A percentile compares a stretch with the other conserved stretches of the same genome.
These are phyloP conservation scores for Aspergillus affinis DNA, from an alignment of 495 filamentous ascomycete genomes.

Conservation along the genomic window DNA sequence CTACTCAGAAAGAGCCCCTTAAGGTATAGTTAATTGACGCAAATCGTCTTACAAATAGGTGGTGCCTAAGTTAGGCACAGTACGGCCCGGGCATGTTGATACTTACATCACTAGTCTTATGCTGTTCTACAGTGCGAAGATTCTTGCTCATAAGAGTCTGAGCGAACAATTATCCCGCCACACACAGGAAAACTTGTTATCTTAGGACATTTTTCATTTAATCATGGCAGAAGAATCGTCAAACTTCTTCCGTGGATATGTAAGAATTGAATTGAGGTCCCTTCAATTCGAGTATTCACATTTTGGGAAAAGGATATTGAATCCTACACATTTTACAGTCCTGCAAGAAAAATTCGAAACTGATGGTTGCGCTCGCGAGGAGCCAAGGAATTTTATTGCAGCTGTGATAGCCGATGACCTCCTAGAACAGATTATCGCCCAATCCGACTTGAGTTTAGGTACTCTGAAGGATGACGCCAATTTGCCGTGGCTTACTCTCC, in stretches of 20 bases:
- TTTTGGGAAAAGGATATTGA: neutral
- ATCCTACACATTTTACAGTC: neutral
- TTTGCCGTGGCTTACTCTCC: neutral
- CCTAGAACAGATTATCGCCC: neutral
- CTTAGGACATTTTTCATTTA: neutral
- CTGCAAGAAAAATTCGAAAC: neutral
- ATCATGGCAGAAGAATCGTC: neutral
- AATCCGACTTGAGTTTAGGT: neutral
- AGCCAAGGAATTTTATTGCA: constrained; percentile 1
- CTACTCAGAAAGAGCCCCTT: too few species aligned
- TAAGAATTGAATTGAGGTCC: neutral
- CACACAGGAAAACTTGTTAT: too few species aligned
- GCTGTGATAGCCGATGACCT: neutral
- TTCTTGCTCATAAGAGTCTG: too few species aligned
- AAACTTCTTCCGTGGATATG: neutral
- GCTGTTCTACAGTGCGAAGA: too few species aligned
- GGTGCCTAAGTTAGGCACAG: too few species aligned
- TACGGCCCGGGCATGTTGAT: too few species aligned
- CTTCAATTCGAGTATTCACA: neutral
- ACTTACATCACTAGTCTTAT: too few species aligned
- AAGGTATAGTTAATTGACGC: too few species aligned
- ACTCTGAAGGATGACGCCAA: neutral
- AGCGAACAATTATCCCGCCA: too few species aligned
- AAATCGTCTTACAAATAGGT: too few species aligned
- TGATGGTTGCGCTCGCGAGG: neutral